A percentile compares a stretch with the other conserved stretches of the same genome.
Conservation (phyloP, 257 asterid species). For the Ballota nigra region DNA sequence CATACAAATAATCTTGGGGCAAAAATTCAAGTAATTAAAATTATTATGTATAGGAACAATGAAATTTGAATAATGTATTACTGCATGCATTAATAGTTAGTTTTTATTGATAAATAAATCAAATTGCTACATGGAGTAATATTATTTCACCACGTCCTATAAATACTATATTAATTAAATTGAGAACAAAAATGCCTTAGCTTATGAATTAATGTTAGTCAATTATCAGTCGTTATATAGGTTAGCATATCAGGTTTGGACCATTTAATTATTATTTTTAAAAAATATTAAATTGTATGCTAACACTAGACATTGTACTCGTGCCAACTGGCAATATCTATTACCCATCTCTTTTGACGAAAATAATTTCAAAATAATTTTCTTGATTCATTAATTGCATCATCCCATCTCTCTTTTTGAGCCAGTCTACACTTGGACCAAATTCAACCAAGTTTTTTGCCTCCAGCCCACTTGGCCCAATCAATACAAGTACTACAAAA, state of each 20-base stretch:
- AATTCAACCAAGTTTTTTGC: neutral
- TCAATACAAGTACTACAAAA: neutral
- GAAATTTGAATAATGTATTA: neutral
- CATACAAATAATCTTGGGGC: neutral
- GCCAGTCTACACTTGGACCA: neutral
- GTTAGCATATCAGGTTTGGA: slow-evolving; percentile 16
- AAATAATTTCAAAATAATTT: neutral
- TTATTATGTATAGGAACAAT: too few species aligned
- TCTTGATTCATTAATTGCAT: neutral
- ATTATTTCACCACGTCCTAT: neutral
- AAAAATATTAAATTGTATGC: neutral
- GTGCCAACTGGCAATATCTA: slow-evolving; percentile 1
- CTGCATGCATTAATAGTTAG: too few species aligned
- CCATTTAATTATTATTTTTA: slow-evolving; percentile 16
- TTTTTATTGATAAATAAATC: too few species aligned
- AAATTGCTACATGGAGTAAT: neutral
- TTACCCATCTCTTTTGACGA: neutral
- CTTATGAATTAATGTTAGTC: slow-evolving; percentile 2
- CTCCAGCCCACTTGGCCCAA: neutral
- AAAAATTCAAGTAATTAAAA: neutral
- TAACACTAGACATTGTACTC: neutral
- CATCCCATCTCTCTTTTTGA: neutral
- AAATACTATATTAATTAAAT: neutral
- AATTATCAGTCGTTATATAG: slow-evolving; percentile 6
- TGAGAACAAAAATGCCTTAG: neutral